Percentiles rank a stretch among this genome's conserved stretches.
phyloP scores from a whole-genome alignment of 805 yeast genomes.

The Maudiozyma serrabonitensis region DNA sequence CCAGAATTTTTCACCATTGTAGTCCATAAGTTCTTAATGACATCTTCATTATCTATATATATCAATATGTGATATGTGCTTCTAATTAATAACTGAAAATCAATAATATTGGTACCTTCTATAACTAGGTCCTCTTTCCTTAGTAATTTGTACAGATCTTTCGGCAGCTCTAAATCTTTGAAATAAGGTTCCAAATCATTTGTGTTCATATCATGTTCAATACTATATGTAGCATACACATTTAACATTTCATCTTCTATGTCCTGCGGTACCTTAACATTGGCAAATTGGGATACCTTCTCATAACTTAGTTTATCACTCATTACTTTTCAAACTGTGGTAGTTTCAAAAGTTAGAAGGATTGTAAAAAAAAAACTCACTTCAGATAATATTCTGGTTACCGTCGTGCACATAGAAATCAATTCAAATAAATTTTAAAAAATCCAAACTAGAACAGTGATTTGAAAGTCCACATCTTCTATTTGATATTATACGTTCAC shows the following conservation, averaged over 20 bases:
- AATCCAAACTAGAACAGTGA: too few relatives aligned
- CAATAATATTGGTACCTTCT: conserved; percentile 37
- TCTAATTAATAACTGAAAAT: conserved; percentile 37
- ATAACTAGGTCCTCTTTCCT: conserved; percentile 25
- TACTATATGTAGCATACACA: conserved; percentile 33
- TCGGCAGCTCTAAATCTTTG: conserved; percentile 27
- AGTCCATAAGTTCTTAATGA: conserved; percentile 35
- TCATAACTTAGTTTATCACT: conserved; percentile 8
- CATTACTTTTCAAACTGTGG: not conserved
- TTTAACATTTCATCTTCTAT: conserved; percentile 39
- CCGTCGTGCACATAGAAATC: too few relatives aligned
- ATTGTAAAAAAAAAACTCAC: too few relatives aligned
- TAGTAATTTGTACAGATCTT: conserved; percentile 23
- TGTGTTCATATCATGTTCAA: conserved; percentile 34
- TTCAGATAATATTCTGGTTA: too few relatives aligned
- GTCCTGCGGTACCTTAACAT: conserved; percentile 31
- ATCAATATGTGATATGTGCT: conserved; percentile 34
- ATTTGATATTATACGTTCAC: too few relatives aligned
- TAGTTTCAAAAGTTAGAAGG: too few relatives aligned
- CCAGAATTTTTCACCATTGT: conserved; percentile 26
- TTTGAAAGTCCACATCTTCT: too few relatives aligned
- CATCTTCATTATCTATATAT: conserved; percentile 30
- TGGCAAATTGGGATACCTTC: conserved; percentile 24
- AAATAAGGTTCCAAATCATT: conserved; percentile 25
- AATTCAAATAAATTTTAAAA: too few relatives aligned